Evolutionary conservation across 371 early-diverging fungal genomes (phyloP), one percentile per base, ranked within the genome.

Genomic region (Mucor irregularis): DNA sequence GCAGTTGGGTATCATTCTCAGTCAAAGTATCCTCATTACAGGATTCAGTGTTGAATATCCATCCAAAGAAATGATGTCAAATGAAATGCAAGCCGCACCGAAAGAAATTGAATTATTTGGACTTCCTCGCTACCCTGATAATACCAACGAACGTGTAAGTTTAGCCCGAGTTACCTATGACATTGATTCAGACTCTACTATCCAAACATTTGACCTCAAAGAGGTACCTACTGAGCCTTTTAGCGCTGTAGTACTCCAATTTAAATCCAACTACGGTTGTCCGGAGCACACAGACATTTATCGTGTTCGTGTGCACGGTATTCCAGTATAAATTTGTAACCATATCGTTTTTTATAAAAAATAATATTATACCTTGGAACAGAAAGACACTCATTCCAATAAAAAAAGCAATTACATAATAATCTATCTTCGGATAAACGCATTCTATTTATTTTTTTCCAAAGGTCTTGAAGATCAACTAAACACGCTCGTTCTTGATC

Each of bases 261-360:
- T 92, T 49, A 25, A 61, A 21, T 73, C 70, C 38, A 93, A 93
- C 67, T 89, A 88, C 87, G 92, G 92, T 2, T 74, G 88, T 45
- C 61, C 71, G n/a, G 74, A 76, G 2, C 84, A 84, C 58, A 93
- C 93, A 4, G 92, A 92, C 53, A 49, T 93, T 39, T 93, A 91
- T 63, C 84, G 92, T 19, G 77, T 92, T 37, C 82, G 91, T 21
- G 83, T 89, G 33, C 90, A 92, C 69, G 90, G 86, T 13, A 61
- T 66, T 43, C 49, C 73, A 17, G n/a, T n/a, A n/a, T n/a, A n/a
- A n/a, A n/a, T n/a, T n/a, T n/a, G n/a, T n/a, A n/a, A n/a, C n/a
- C n/a, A n/a, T n/a, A n/a, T n/a, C n/a, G n/a, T n/a, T n/a, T n/a
- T n/a, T n/a, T n/a, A n/a, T n/a, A n/a, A n/a, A n/a, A n/a, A n/a